A percentile compares a stretch with the other conserved stretches of the same genome.
Evolutionary conservation across 1,284 basidiomycete genomes (phyloP).

Genomic region (Amylostereum areolatum): DNA sequence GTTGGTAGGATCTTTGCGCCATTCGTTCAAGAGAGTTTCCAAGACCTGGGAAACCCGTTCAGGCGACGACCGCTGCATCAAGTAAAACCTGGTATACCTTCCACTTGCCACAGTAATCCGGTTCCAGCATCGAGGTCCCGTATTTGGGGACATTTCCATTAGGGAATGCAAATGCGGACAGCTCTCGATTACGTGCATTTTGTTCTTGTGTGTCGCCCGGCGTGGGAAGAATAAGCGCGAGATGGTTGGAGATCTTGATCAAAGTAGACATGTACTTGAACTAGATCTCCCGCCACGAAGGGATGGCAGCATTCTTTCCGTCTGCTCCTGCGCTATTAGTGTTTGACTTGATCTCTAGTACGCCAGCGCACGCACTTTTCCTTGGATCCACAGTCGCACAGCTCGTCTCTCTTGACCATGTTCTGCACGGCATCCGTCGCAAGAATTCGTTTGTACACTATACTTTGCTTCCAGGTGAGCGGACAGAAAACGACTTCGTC

Average conservation of each 20-base stretch:
- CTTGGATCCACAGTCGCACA: constrained; percentile 63
- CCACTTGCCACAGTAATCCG: constrained; percentile 83
- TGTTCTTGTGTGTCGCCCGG: constrained; percentile 20
- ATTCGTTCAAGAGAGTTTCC: constrained; percentile 56
- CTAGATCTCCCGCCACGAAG: constrained; percentile 52
- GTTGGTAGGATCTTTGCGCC: constrained; percentile 58
- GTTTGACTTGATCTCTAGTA: background rate
- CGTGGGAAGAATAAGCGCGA: constrained; percentile 69
- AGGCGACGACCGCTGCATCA: too few species aligned
- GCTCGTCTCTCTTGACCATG: constrained; percentile 60
- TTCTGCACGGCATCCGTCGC: constrained; percentile 55
- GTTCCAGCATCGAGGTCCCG: constrained; percentile 51
- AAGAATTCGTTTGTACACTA: constrained; percentile 68
- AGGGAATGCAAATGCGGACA: constrained; percentile 53
- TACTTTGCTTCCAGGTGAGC: constrained; percentile 59
- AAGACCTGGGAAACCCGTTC: constrained; percentile 47
- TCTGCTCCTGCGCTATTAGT: constrained; percentile 29
- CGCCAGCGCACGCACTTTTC: constrained; percentile 34
- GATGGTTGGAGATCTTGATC: constrained; percentile 82
- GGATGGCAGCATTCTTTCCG: constrained; percentile 62
- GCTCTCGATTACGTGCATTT: constrained; percentile 52
- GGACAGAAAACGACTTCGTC: constrained; percentile 91
- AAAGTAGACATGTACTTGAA: constrained; percentile 74
- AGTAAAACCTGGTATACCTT: too few species aligned
- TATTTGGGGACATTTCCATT: constrained; percentile 51